A percentile compares a stretch with the other conserved stretches of the same genome.
Conservation (phyloP, 805 yeast species). For the Ogataea naganishii region DNA sequence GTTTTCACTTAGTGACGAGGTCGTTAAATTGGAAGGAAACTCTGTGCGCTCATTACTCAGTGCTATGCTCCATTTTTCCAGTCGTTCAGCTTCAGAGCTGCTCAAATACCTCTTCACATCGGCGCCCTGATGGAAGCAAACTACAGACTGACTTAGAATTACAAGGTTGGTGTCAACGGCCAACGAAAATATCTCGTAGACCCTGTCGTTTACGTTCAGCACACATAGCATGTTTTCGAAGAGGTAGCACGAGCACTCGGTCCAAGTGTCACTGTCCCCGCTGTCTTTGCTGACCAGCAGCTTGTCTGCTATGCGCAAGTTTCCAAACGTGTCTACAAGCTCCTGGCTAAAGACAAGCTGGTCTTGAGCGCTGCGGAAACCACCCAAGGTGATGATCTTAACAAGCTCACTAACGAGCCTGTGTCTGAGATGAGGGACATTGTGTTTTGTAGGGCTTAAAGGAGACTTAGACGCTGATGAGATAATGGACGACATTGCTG, state of each 20-base stretch:
- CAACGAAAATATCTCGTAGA: slow-evolving; percentile 6
- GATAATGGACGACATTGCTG: slow-evolving; percentile 25
- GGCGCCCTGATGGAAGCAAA: neutral
- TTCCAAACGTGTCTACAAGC: slow-evolving; percentile 19
- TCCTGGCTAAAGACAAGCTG: slow-evolving; percentile 2
- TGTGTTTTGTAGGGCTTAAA: slow-evolving; percentile 1
- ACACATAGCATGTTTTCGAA: slow-evolving; percentile 17
- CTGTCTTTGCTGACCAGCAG: slow-evolving; percentile 6
- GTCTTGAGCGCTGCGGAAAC: neutral
- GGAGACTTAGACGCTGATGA: slow-evolving; percentile 20
- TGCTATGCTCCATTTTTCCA: slow-evolving; percentile 24
- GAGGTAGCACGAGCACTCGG: slow-evolving; percentile 17
- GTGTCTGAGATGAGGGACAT: slow-evolving; percentile 1
- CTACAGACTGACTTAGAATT: neutral
- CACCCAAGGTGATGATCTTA: slow-evolving; percentile 8
- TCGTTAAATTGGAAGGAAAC: slow-evolving; percentile 15
- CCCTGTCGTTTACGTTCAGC: slow-evolving; percentile 4
- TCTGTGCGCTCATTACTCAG: slow-evolving; percentile 13
- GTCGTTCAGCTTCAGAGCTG: slow-evolving; percentile 1
- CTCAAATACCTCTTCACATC: neutral
- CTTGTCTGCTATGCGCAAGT: slow-evolving; percentile 21
- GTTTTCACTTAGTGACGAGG: slow-evolving; percentile 17
- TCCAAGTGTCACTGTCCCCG: slow-evolving; percentile 5
- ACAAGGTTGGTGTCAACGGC: slow-evolving; percentile 5
- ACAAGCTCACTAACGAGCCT: slow-evolving; percentile 1